A percentile compares a stretch with the other conserved stretches of the same genome.
Conservation (phyloP, 2,329 filamentous ascomycete species). For the Orbilia quercus region DNA sequence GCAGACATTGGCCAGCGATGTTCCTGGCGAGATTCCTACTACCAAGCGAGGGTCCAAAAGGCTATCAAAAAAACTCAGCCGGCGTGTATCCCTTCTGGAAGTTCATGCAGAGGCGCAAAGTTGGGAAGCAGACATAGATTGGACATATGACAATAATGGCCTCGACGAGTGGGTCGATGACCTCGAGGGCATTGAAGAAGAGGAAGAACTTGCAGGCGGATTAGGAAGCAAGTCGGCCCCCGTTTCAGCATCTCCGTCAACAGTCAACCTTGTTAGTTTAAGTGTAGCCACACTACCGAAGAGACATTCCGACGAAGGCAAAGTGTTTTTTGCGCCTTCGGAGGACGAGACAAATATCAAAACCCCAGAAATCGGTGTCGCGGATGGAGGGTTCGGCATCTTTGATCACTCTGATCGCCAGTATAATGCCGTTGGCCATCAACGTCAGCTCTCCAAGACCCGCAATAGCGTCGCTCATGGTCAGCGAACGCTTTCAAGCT, state of each 20-base stretch:
- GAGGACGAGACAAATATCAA: slow-evolving; percentile 18
- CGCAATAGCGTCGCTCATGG: slow-evolving; percentile 36
- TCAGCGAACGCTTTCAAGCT: slow-evolving; percentile 44
- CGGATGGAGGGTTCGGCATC: slow-evolving; percentile 52
- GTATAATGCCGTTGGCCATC: slow-evolving; percentile 49
- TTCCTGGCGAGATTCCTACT: neutral
- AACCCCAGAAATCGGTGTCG: slow-evolving; percentile 40
- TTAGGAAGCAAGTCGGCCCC: slow-evolving; percentile 50
- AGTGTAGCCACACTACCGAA: neutral
- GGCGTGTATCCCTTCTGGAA: slow-evolving; percentile 33
- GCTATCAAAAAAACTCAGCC: slow-evolving; percentile 35
- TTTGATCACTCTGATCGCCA: slow-evolving; percentile 47
- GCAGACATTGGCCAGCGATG: neutral
- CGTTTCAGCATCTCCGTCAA: slow-evolving; percentile 49
- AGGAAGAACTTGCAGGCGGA: slow-evolving; percentile 20
- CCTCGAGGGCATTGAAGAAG: slow-evolving; percentile 51
- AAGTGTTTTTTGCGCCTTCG: slow-evolving; percentile 19
- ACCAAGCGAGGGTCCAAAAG: slow-evolving; percentile 32
- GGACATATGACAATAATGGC: slow-evolving; percentile 50
- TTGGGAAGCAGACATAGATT: slow-evolving; percentile 55
- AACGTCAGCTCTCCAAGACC: slow-evolving; percentile 49
- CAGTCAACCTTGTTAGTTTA: slow-evolving; percentile 44
- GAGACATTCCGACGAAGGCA: slow-evolving; percentile 40
- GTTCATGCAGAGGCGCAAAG: slow-evolving; percentile 32
- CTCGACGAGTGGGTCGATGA: slow-evolving; percentile 54